phyloP scores from a whole-genome alignment of 805 yeast genomes.

The Starmerella scarabaei region DNA sequence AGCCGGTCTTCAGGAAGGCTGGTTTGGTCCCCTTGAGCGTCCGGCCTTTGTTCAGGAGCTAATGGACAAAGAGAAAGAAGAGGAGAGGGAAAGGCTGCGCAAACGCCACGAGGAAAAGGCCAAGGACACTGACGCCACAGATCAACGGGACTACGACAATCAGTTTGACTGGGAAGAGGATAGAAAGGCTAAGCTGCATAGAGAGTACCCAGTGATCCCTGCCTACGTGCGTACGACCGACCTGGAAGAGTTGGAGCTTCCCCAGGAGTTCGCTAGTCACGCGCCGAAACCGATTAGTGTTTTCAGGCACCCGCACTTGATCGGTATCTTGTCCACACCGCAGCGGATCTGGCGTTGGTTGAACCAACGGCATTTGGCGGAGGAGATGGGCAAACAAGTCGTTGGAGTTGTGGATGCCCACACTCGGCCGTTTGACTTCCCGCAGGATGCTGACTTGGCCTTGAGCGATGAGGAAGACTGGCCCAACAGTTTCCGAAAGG shows the following conservation, averaged over 20 bases:
- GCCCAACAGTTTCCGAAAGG: conserved; percentile 73
- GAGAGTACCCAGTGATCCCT: conserved; percentile 17
- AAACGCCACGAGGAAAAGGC: conserved; percentile 14
- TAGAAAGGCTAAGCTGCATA: conserved; percentile 11
- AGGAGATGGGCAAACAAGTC: conserved; percentile 44
- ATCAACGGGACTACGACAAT: conserved; percentile 12
- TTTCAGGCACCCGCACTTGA: conserved; percentile 58
- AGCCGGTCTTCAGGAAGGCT: conserved; percentile 85
- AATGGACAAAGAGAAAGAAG: conserved; percentile 13
- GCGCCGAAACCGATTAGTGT: conserved; percentile 52
- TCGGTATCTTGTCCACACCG: conserved; percentile 71
- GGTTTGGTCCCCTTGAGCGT: conserved; percentile 72
- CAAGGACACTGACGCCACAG: conserved; percentile 16
- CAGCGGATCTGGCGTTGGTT: conserved; percentile 66
- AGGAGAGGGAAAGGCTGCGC: conserved; percentile 8
- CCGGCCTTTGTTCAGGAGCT: conserved; percentile 28
- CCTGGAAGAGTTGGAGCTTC: conserved; percentile 47
- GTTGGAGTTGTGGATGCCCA: conserved; percentile 42
- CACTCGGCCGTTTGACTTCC: conserved; percentile 39
- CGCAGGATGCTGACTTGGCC: conserved; percentile 33
- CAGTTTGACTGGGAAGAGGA: conserved; percentile 13
- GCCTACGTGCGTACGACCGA: conserved; percentile 32
- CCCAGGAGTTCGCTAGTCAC: conserved; percentile 35
- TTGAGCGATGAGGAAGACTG: conserved; percentile 67
- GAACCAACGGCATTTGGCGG: conserved; percentile 57